Evolutionary conservation across 164 flowering plant species (phyloP).

Genomic region (Pachysandra terminalis): DNA sequence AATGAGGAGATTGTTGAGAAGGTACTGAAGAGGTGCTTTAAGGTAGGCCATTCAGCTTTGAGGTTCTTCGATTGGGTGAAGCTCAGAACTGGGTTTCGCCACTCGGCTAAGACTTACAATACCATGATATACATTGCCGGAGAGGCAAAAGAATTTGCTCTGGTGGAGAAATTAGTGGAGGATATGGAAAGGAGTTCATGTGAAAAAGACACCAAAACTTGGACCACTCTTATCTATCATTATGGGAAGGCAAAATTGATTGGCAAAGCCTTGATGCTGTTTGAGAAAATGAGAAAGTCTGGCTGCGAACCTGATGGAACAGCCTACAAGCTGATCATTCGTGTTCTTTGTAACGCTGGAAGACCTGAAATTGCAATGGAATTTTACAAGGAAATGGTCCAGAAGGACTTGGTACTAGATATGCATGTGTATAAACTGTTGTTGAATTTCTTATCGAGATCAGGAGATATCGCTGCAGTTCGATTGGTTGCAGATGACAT

Average conservation of each 20-base stretch:
- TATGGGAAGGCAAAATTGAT: conserved; percentile 59
- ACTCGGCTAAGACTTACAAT: conserved; percentile 54
- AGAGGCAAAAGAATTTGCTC: conserved; percentile 53
- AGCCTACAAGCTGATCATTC: conserved; percentile 44
- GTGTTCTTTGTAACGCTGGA: conserved; percentile 40
- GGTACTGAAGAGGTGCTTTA: conserved; percentile 79
- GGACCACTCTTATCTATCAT: conserved; percentile 62
- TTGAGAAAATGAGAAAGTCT: conserved; percentile 57
- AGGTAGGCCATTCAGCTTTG: conserved; percentile 58
- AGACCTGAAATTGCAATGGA: conserved; percentile 73
- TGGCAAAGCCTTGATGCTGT: conserved; percentile 52
- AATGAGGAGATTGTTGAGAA: conserved; percentile 60
- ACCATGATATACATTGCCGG: conserved; percentile 68
- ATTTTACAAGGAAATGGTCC: conserved; percentile 69
- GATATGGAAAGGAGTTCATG: conserved; percentile 60
- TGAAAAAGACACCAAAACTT: conserved; percentile 56
- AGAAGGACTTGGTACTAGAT: conserved; percentile 39
- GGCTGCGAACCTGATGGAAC: conserved; percentile 57
- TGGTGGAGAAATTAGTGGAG: conserved; percentile 47
- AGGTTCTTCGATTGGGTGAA: conserved; percentile 77
- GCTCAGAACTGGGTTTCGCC: conserved; percentile 40
- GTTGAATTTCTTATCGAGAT: conserved; percentile 43
- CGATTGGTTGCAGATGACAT: conserved; percentile 60
- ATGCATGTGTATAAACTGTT: conserved; percentile 36
- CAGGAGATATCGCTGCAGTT: conserved; percentile 49